phyloP scores from a whole-genome alignment of 192 early-diverging fungal genomes.

The Coemansia sp. region DNA sequence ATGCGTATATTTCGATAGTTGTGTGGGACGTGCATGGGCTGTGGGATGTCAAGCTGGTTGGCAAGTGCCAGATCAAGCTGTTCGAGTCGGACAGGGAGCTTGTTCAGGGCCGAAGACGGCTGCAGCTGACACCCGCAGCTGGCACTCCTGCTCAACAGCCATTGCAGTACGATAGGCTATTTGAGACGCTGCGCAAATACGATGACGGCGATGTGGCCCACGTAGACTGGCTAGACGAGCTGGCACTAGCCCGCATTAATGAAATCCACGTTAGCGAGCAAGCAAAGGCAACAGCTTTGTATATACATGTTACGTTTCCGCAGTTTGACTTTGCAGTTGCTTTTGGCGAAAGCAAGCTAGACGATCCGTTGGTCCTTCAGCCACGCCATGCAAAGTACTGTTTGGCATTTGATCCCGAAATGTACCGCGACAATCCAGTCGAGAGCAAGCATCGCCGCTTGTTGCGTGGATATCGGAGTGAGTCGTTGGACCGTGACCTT shows the following conservation, averaged over 20 bases:
- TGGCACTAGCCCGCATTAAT: slow-evolving; percentile 87
- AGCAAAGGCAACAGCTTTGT: slow-evolving; percentile 56
- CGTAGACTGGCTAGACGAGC: slow-evolving; percentile 90
- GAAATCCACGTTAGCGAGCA: slow-evolving; percentile 62
- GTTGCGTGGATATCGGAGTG: slow-evolving; percentile 85
- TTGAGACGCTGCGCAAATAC: slow-evolving; percentile 78
- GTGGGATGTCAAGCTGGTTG: slow-evolving; percentile 68
- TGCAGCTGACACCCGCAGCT: slow-evolving; percentile 36
- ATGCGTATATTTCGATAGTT: slow-evolving; percentile 67
- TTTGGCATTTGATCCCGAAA: slow-evolving; percentile 80
- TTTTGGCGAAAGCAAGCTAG: slow-evolving; percentile 69
- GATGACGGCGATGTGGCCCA: slow-evolving; percentile 84
- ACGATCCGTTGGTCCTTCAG: slow-evolving; percentile 41
- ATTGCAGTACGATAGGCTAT: slow-evolving; percentile 68
- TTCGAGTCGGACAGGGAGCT: slow-evolving; percentile 86
- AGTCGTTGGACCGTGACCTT: slow-evolving; percentile 86
- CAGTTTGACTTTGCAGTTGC: slow-evolving; percentile 97
- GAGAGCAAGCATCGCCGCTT: slow-evolving; percentile 92
- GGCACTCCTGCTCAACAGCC: not conserved
- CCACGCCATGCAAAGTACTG: slow-evolving; percentile 50
- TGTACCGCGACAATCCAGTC: slow-evolving; percentile 86
- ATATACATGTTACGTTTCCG: slow-evolving; percentile 86
- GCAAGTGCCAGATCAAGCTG: slow-evolving; percentile 72
- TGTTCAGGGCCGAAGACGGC: slow-evolving; percentile 80
- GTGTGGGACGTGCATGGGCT: slow-evolving; percentile 81